Conservation (phyloP, 2,329 filamentous ascomycete species). For the Alternaria metachromatica region DNA sequence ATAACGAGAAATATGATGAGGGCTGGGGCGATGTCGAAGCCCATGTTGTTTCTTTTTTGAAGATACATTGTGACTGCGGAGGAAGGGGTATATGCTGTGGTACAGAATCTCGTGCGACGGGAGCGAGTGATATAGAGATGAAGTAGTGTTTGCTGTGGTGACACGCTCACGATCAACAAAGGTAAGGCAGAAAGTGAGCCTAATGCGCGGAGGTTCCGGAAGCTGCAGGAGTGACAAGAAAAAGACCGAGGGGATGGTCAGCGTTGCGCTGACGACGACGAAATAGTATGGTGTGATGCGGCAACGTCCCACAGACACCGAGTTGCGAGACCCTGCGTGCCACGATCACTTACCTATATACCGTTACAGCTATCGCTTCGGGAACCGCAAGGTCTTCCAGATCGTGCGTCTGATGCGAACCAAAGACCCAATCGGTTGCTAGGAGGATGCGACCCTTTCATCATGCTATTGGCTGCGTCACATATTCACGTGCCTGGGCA, state of each 20-base stretch:
- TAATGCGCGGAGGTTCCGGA: constrained; percentile 12
- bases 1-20: constrained; percentile 42
- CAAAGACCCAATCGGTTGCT: constrained; percentile 8
- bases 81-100: not conserved
- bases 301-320: not conserved
- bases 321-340: not conserved
- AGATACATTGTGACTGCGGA: constrained; percentile 17
- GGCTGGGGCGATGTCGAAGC: constrained; percentile 31
- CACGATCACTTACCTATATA: constrained; percentile 1
- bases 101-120: not conserved
- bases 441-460: not conserved
- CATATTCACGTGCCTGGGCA: constrained; percentile 7
- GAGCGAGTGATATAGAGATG: not conserved
- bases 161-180: not conserved
- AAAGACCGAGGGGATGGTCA: constrained; percentile 5
- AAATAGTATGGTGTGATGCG: constrained; percentile 7
- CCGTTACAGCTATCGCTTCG: not conserved
- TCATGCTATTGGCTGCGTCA: constrained; percentile 2
- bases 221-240: constrained; percentile 6
- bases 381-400: constrained; percentile 6
- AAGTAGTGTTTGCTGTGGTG: not conserved
- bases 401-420: constrained; percentile 5
- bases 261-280: constrained; percentile 9
- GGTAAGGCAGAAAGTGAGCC: not conserved
- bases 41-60: constrained; percentile 36